A percentile compares a stretch with the other conserved stretches of the same genome.
phyloP scores from a whole-genome alignment of 345 rosid species.

The Brassica juncea region DNA sequence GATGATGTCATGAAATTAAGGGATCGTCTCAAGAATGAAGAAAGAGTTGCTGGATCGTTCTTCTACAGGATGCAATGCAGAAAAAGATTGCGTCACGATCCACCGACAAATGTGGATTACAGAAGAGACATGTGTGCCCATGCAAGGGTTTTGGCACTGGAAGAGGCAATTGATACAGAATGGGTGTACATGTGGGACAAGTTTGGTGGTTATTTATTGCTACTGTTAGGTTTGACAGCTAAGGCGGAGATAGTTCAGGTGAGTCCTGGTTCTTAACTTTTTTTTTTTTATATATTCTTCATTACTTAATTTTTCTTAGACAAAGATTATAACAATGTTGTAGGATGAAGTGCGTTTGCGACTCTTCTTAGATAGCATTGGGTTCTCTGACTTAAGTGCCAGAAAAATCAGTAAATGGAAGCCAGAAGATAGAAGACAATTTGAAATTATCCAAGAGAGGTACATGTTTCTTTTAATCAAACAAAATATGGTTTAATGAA shows the following conservation, averaged over 20 bases:
- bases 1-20: constrained; percentile 97
- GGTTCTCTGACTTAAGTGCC: constrained; percentile 94
- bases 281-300: constrained; percentile 17
- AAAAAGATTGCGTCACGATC: constrained; percentile 59
- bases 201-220: constrained; percentile 95
- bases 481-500: constrained; percentile 16
- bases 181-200: constrained; percentile 99
- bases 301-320: constrained; percentile 23
- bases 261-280: constrained; percentile 18
- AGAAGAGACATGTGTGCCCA: constrained; percentile 99
- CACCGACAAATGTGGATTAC: constrained; percentile 64
- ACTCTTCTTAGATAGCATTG: constrained; percentile 98
- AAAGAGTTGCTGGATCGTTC: constrained; percentile 76
- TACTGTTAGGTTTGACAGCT: constrained; percentile 95
- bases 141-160: constrained; percentile 94
- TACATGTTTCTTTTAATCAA: constrained; percentile 32
- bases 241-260: constrained; percentile 99
- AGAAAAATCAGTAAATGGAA: constrained; percentile 97
- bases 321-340: constrained; percentile 15
- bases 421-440: constrained; percentile 98
- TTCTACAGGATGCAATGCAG: constrained; percentile 64
- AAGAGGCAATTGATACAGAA: constrained; percentile 99
- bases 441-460: constrained; percentile 99
- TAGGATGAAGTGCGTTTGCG: constrained; percentile 98
- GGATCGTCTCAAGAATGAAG: constrained; percentile 96